phyloP scores from a whole-genome alignment of 192 early-diverging fungal genomes.

The Linnemannia hyalina region DNA sequence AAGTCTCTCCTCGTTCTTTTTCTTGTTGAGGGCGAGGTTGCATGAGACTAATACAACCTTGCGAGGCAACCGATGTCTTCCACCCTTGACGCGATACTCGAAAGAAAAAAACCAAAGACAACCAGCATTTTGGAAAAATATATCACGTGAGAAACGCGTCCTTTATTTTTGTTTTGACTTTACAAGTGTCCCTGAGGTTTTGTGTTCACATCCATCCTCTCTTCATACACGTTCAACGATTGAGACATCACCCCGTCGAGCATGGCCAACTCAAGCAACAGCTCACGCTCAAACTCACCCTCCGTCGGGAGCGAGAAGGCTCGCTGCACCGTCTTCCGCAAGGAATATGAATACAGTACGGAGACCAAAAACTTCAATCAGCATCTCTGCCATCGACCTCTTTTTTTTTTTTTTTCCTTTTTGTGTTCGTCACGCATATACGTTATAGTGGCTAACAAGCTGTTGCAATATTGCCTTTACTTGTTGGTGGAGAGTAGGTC shows the following conservation, averaged over 20 bases:
- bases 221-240: neutral
- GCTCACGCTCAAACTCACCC: slow-evolving; percentile 39
- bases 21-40: too few relatives aligned
- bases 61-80: too few relatives aligned
- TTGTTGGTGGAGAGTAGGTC: neutral
- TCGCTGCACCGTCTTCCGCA: slow-evolving; percentile 54
- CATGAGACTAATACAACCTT: too few relatives aligned
- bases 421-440: neutral
- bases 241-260: neutral
- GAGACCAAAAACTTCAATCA: neutral
- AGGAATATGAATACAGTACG: slow-evolving; percentile 53
- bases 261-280: slow-evolving; percentile 43
- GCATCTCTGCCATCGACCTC: neutral
- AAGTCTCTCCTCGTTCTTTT: too few relatives aligned
- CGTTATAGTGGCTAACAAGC: neutral
- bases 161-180: slow-evolving; percentile 1
- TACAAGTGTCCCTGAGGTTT: neutral
- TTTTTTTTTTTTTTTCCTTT: neutral
- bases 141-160: slow-evolving; percentile 10
- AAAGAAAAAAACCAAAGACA: neutral
- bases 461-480: neutral
- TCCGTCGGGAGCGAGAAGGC: slow-evolving; percentile 42
- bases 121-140: too few relatives aligned
- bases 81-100: neutral
- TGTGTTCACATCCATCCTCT: neutral